Evolutionary conservation across 75 land plant species (phyloP).

Genomic region (Pinus tabuliformis): DNA sequence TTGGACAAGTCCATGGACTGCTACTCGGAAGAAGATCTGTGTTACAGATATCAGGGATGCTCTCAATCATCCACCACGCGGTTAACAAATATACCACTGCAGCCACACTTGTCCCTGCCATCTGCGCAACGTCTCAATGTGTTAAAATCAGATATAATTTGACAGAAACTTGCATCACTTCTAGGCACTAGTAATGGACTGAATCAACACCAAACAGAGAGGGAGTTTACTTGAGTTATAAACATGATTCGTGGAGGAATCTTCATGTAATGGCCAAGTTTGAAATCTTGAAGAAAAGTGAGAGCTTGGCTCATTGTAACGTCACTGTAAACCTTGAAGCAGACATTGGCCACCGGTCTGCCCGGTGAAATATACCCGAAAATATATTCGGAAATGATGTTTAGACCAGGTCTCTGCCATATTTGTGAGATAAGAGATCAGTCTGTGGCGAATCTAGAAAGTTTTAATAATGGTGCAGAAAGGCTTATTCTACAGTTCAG

Average conservation of each 20-base stretch:
- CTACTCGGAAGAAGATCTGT: slow-evolving; percentile 27
- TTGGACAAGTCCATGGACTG: slow-evolving; percentile 89
- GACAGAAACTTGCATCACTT: too few relatives aligned
- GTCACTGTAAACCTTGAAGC: slow-evolving; percentile 80
- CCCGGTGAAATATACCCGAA: slow-evolving; percentile 76
- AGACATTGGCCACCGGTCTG: slow-evolving; percentile 81
- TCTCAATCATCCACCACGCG: slow-evolving; percentile 82
- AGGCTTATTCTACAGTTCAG: too few relatives aligned
- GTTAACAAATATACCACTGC: slow-evolving; percentile 56
- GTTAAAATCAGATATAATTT: too few relatives aligned
- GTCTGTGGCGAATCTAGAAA: not conserved
- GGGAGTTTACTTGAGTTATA: slow-evolving; percentile 52
- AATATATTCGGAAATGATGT: slow-evolving; percentile 77
- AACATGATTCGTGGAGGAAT: slow-evolving; percentile 84
- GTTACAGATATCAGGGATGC: slow-evolving; percentile 67
- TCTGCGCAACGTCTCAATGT: slow-evolving; percentile 3
- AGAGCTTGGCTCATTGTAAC: slow-evolving; percentile 82
- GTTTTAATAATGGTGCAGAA: not conserved
- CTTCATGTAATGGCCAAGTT: slow-evolving; percentile 88
- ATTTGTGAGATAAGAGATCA: too few relatives aligned
- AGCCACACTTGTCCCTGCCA: slow-evolving; percentile 53
- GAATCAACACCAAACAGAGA: too few relatives aligned
- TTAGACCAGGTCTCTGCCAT: slow-evolving; percentile 74
- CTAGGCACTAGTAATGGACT: too few relatives aligned
- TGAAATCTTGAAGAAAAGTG: slow-evolving; percentile 69